Evolutionary conservation across 1,284 basidiomycete genomes (phyloP), one percentile per base, ranked within the genome.

Genomic region (Moesziomyces globuligerus): DNA sequence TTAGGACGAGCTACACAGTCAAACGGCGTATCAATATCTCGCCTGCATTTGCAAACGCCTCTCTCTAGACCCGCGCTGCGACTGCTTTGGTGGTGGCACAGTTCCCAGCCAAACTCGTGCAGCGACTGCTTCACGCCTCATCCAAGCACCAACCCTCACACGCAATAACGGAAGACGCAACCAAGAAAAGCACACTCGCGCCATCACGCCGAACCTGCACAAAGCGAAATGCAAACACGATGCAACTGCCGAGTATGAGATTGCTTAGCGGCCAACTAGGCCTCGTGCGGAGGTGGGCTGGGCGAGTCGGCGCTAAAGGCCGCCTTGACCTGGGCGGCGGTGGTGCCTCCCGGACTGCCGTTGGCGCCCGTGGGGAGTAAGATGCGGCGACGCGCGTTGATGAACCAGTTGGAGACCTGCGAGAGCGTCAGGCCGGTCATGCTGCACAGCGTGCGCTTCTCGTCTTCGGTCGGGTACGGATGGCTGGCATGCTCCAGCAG

Each of bases 391-490:
- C 79, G 44, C 15, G 78, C 79, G 36, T 81, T 81, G 43, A 81
- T 80, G 47, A 81, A 80, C 76, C 75, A 78, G 28, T 80, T 80
- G 21, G 61, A 74, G 5, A 93, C 91, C 83, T 93, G 91, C 82
- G 87, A 89, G 89, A 93, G 92, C 82, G 88, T 91, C 66, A 94
- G 84, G 15, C 90, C 90, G 0, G 91, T 94, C 46, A 90, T 89
- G 76, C 90, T 87, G 83, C 92, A 93, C 60, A 94, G 84, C 78
- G 90, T 89, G 77, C 92, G 91, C 85, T 94, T 94, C 85, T 94
- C 92, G 73, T 93, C 91, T 80, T 94, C 91, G 67, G 89, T 90
- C 21, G 92, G 92, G 81, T 94, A 94, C 9, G 92, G 92, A 76
- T 94, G 91, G 79, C 91, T 90, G 3, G 90, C 90, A 80, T 94